Conservation (phyloP, 768 basidiomycete species). For the Dacryopinax primogenitus region DNA sequence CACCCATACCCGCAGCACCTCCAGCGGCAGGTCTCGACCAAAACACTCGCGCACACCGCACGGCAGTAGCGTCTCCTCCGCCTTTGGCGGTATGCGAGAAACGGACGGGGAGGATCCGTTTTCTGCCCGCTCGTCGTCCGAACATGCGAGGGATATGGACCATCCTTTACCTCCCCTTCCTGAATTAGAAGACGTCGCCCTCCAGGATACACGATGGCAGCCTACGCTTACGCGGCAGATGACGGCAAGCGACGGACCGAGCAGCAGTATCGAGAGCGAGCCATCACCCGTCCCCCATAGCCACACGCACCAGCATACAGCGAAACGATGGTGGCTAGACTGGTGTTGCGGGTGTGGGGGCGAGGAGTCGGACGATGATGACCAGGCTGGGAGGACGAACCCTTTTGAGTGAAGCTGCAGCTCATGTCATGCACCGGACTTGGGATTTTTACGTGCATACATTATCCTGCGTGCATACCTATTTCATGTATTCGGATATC, state of each 20-base stretch:
- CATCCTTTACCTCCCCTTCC: not conserved
- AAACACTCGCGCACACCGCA: not conserved
- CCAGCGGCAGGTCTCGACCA: not conserved
- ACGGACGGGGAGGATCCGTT: not conserved
- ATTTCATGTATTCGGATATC: conserved; percentile 8
- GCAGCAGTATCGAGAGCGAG: not conserved
- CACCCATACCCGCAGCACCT: too few relatives aligned
- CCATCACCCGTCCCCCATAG: not conserved
- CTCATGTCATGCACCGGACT: not conserved
- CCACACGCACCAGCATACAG: not conserved
- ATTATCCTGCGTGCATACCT: not conserved
- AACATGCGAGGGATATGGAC: not conserved
- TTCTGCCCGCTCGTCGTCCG: not conserved
- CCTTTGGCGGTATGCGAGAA: not conserved
- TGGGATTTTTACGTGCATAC: not conserved
- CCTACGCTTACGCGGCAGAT: not conserved
- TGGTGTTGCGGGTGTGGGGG: not conserved
- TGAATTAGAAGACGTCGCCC: not conserved
- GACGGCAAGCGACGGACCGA: not conserved
- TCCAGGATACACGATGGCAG: not conserved
- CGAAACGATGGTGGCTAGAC: conserved; percentile 1
- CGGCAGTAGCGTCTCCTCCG: not conserved
- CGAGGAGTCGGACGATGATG: conserved; percentile 1
- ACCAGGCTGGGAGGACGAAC: conserved; percentile 7
- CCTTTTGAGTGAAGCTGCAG: not conserved